Evolutionary conservation across 352 stramenopile genomes (phyloP), one percentile per base, ranked within the genome.

Genomic region (Globisporangium middletonii): DNA sequence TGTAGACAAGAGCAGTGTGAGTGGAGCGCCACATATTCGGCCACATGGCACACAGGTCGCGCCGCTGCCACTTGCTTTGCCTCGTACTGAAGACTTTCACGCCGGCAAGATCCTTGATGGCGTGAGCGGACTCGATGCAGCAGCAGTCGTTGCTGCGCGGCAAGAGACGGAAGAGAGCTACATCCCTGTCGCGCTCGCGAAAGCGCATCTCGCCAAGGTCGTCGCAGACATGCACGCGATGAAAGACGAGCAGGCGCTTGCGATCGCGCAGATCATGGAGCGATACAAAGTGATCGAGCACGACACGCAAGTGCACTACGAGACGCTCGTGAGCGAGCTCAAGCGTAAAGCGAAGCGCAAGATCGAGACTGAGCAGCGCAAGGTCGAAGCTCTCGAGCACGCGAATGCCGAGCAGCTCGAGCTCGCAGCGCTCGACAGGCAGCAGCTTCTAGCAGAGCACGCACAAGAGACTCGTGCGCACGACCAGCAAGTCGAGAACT

Each of bases 211-310:
- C 5, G 60, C 66, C 7, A 75, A 76, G n/a, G 84, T 91, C 4
- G 84, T 94, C 27, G 53, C 72, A 4, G 84, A 92, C 43, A 92
- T 94, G 79, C 81, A 87, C 62, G 47, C 62, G 43, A 84, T 92
- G 71, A 89, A 94, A 62, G 67, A 75, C 28, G 71, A 89, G 12
- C 82, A 92, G 35, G 59, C 75, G 1, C 53, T 69, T 45, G 75
- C 76, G 28, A 58, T 94, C 38, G 52, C 60, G 30, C 44, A 64
- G 45, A 86, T 94, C 53, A 55, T 89, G 8, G 69, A 72, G 12
- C 58, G 75, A 9, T 90, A 79, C 42, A 81, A 73, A 23, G 48
- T 48, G 4, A 78, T 92, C 45, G 83, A 92, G 55, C 62, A 65
- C 12, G 64, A 88, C 28, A 89, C 75, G 19, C 75, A 73, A 33